Evolutionary conservation across 495 filamentous ascomycete species (phyloP), one percentile per base, ranked within the genome.

Genomic region (Aspergillus campestris): DNA sequence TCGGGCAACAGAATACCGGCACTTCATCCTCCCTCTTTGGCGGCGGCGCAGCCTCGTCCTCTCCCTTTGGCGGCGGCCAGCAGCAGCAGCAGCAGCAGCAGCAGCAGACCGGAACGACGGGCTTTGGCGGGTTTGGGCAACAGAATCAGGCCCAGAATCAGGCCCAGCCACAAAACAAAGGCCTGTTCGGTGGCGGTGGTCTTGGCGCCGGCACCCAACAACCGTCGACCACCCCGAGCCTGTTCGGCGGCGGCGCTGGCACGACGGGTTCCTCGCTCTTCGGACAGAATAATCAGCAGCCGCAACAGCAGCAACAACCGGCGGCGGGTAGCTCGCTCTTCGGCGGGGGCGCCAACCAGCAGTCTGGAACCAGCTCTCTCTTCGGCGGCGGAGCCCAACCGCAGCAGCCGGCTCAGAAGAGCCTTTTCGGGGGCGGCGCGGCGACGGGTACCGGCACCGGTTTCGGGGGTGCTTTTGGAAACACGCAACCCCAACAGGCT

Each of bases 81-180:
- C 18, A 24, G 18, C n/a, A n/a, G n/a, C 54, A 48, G 50, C 44
- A 52, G 28, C 45, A 46, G 27, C 48, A 49, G 31, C 59, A 69
- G 37, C 67, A 67, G 37, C 66, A 71, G 38, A 59, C 60, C 34
- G 57, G 55, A 13, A 59, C 60, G 4, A 52, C 60, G 32, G 57
- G 51, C 0, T 72, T 75, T 44, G 69, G 62, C 39, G 65, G 64
- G 18, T 76, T 78, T 38, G 73, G 73, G 12, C 62, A 66, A 38
- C 66, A 72, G 30, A 70, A 64, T 38, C 73, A 71, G 13, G 32
- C 38, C 38, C 56, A 67, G 34, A 53, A 52, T 31, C 71, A 74
- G 40, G 60, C 58, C 38, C 74, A 74, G 49, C 60, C 56, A 15
- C 71, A 71, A 50, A 61, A 61, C 18, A 65, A 62, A 27, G 55